Evolutionary conservation across 805 yeast species (phyloP), one percentile per base, ranked within the genome.

Genomic region (Candida qinlingensis): DNA sequence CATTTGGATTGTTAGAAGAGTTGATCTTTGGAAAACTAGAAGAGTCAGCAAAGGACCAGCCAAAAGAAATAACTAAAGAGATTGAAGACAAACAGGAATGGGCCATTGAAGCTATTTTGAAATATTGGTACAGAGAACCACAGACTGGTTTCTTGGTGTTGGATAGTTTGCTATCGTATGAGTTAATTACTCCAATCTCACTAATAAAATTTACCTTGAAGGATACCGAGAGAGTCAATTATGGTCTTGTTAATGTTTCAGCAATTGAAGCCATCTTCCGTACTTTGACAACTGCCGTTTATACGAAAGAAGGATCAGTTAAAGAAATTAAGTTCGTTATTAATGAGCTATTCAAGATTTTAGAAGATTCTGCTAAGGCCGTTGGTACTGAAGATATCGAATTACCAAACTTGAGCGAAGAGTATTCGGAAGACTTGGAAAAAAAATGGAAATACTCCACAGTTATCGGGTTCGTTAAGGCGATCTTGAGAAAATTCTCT

Each of bases 71-170:
- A 5, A 31, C 31, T 1, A 31, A 33, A 31, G 61, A 57, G 12
- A 41, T 33, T 13, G 44, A 58, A 6, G 58, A 62, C 12, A 66
- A 70, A 47, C 72, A 73, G 46, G 45, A 49, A 25, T 73, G 74
- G 72, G 72, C 80, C 9, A 73, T 85, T 39, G 77, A 74, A 28
- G 75, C 83, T 2, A 79, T 84, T 3, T 59, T 86, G 37, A 68
- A 77, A 42, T 80, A 76, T 58, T 86, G 95, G 94, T 73, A 74
- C 49, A 69, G 71, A 41, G 80, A 82, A 49, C 83, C 86, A 1
- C 77, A 82, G 58, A 78, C 80, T 46, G 94, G 87, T 1, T 78
- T 72, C 48, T 67, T 83, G 49, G 76, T 85, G 9, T 62, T 80
- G 38, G 81, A 79, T 52, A 73, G 76, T 45, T 68, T 85, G 50